A percentile compares a stretch with the other conserved stretches of the same genome.
Conservation (phyloP, 129 eudicot species). For the Flaveria brownii region DNA sequence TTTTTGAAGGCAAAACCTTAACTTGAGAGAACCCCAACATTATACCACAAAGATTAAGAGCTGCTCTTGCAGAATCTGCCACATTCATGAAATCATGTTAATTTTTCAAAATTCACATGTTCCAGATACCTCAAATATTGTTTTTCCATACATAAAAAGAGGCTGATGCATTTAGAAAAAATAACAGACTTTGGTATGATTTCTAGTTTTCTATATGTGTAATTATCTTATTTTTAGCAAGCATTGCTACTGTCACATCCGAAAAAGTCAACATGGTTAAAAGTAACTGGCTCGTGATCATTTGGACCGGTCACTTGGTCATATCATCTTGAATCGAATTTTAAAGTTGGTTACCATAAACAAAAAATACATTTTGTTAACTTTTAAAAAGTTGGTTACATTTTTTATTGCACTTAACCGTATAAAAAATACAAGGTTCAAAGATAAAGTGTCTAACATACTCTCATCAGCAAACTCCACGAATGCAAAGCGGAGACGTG, state of each 20-base stretch:
- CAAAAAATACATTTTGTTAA: no score
- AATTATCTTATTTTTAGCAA: not conserved
- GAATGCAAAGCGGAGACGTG: slow-evolving; percentile 97
- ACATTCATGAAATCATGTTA: not conserved
- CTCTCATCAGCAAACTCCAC: slow-evolving; percentile 94
- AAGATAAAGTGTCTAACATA: slow-evolving; percentile 54
- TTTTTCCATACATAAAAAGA: not conserved
- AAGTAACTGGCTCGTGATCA: not conserved
- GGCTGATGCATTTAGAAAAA: not conserved
- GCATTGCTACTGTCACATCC: not conserved
- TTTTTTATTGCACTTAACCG: not conserved
- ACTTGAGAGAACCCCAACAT: slow-evolving; percentile 76
- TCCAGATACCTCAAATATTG: not conserved
- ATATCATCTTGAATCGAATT: not conserved
- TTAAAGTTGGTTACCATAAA: not conserved
- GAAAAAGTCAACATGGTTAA: not conserved
- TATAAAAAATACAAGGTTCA: not conserved
- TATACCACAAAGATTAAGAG: slow-evolving; percentile 80
- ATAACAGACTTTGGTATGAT: not conserved
- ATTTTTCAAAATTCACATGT: not conserved
- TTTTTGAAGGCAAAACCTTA: slow-evolving; percentile 91
- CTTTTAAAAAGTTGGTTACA: not conserved
- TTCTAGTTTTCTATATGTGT: not conserved
- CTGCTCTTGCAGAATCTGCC: slow-evolving; percentile 84
- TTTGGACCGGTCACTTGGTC: not conserved